Evolutionary conservation across 2,329 filamentous ascomycete genomes (phyloP).

Genomic region (Pyrenophora teres): DNA sequence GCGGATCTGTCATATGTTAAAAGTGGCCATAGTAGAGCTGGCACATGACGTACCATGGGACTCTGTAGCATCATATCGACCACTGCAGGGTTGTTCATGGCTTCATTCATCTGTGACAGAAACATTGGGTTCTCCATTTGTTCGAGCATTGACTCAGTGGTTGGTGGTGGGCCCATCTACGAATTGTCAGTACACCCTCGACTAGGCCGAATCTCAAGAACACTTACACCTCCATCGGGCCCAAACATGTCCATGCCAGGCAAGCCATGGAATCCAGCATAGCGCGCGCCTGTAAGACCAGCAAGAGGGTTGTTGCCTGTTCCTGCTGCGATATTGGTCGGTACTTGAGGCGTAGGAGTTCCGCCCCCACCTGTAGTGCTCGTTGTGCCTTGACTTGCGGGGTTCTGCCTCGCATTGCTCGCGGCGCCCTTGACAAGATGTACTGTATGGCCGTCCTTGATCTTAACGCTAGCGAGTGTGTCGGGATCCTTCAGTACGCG

Average conservation of each 20-base stretch:
- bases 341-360: conserved; percentile 65
- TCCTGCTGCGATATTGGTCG: conserved; percentile 78
- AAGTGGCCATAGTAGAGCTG: background rate
- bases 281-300: conserved; percentile 87
- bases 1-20: conserved; percentile 61
- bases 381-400: conserved; percentile 54
- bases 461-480: conserved; percentile 82
- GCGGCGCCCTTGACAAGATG: conserved; percentile 96
- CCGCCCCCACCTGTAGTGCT: conserved; percentile 45
- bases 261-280: conserved; percentile 87
- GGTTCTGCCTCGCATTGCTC: conserved; percentile 73
- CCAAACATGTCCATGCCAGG: conserved; percentile 89
- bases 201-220: background rate
- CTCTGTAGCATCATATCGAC: conserved; percentile 75
- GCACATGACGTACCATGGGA: conserved; percentile 55
- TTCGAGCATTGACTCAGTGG: conserved; percentile 77
- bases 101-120: conserved; percentile 87
- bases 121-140: conserved; percentile 90
- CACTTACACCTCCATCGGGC: conserved; percentile 86
- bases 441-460: conserved; percentile 93
- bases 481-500: conserved; percentile 96
- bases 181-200: conserved; percentile 22
- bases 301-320: conserved; percentile 84
- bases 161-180: conserved; percentile 90
- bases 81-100: conserved; percentile 91